Evolutionary conservation across 495 filamentous ascomycete genomes (phyloP).

Genomic region (Daldinia bambusicola): DNA sequence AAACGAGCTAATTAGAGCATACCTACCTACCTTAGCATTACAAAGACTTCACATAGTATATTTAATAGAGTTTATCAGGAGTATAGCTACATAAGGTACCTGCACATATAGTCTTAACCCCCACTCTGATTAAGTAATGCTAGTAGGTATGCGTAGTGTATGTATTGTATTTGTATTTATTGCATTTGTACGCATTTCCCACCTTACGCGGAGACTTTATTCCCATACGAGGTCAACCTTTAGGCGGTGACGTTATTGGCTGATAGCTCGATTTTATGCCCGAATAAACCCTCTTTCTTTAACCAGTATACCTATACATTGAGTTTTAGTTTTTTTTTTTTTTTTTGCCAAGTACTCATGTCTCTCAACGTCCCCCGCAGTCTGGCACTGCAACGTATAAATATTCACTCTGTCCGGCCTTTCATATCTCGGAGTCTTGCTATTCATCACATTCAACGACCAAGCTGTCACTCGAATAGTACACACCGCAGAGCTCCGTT

Average conservation of each 20-base stretch:
- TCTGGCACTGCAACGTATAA: constrained; percentile 30
- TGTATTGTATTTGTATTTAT: too few relatives aligned
- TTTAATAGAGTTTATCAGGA: too few relatives aligned
- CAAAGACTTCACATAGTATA: too few relatives aligned
- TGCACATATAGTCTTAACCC: too few relatives aligned
- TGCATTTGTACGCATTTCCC: too few relatives aligned
- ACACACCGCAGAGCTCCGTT: constrained; percentile 22
- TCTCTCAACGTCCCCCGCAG: constrained; percentile 23
- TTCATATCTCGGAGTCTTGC: background rate
- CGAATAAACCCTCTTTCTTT: background rate
- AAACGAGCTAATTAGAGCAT: too few relatives aligned
- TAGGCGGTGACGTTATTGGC: too few relatives aligned
- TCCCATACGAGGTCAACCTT: background rate
- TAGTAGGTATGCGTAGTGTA: too few relatives aligned
- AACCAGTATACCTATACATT: constrained; percentile 2
- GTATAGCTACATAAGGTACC: too few relatives aligned
- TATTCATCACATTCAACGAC: constrained; percentile 1
- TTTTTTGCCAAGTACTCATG: constrained; percentile 10
- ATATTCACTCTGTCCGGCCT: constrained; percentile 13
- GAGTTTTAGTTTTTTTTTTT: background rate
- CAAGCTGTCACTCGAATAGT: background rate
- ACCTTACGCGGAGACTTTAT: too few relatives aligned
- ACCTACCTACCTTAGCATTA: too few relatives aligned
- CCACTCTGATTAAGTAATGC: background rate
- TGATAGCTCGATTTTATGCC: too few relatives aligned